Evolutionary conservation across 2,329 filamentous ascomycete genomes (phyloP).

Genomic region (Alternaria sp.): DNA sequence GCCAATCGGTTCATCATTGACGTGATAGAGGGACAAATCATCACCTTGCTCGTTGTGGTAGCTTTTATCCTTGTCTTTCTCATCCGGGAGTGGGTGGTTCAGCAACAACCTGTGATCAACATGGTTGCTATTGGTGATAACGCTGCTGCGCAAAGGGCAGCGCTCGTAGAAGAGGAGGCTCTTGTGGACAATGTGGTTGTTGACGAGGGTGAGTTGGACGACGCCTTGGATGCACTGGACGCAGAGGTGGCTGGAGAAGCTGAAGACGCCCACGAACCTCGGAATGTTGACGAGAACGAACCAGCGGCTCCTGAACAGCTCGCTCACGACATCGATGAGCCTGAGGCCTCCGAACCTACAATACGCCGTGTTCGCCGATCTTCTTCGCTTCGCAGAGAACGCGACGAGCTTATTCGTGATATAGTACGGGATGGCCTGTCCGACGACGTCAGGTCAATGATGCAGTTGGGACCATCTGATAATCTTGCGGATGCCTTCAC

Average conservation of each 20-base stretch:
- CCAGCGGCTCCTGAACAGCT: not conserved
- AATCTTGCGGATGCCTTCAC: slow-evolving; percentile 19
- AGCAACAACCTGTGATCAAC: slow-evolving; percentile 93
- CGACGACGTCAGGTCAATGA: slow-evolving; percentile 24
- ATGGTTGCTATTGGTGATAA: slow-evolving; percentile 62
- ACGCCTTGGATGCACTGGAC: slow-evolving; percentile 11
- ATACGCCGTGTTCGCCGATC: slow-evolving; percentile 25
- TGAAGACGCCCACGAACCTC: slow-evolving; percentile 5
- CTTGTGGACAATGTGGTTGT: slow-evolving; percentile 20
- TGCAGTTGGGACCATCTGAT: slow-evolving; percentile 22
- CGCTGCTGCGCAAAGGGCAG: slow-evolving; percentile 35
- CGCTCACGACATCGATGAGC: not conserved
- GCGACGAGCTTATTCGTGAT: slow-evolving; percentile 22
- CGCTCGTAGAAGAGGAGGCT: slow-evolving; percentile 36
- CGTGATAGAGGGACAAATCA: slow-evolving; percentile 89
- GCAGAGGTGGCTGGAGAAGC: slow-evolving; percentile 10
- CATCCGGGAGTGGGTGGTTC: slow-evolving; percentile 96
- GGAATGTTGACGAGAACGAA: not conserved
- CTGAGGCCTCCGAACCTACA: slow-evolving; percentile 12
- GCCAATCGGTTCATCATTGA: slow-evolving; percentile 83
- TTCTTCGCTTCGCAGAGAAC: slow-evolving; percentile 24
- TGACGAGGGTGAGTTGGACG: slow-evolving; percentile 15
- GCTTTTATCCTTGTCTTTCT: slow-evolving; percentile 97
- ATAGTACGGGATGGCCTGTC: slow-evolving; percentile 31
- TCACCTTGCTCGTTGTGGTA: slow-evolving; percentile 88